Evolutionary conservation across 257 asterid species (phyloP).

Genomic region (Gentiana straminea): DNA sequence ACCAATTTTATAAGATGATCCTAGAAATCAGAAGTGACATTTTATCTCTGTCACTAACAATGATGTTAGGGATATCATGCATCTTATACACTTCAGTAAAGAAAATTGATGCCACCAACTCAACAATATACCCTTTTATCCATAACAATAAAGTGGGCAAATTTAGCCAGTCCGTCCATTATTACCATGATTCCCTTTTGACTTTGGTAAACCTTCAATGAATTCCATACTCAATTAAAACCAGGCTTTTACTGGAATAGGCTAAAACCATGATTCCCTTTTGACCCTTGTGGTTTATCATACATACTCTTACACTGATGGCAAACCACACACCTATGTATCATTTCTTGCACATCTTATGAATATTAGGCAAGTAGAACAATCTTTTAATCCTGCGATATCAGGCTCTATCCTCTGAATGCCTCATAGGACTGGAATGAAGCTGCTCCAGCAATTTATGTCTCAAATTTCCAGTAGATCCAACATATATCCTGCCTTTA

Average conservation of each 20-base stretch:
- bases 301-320: background rate
- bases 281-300: too few species aligned
- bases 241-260: background rate
- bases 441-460: background rate
- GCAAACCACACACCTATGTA: background rate
- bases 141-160: background rate
- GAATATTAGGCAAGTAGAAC: background rate
- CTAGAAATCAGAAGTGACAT: background rate
- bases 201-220: background rate
- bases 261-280: background rate
- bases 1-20: background rate
- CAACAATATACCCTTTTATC: background rate
- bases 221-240: background rate
- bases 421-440: background rate
- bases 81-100: background rate
- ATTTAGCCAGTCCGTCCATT: background rate
- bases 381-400: background rate
- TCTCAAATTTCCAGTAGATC: background rate
- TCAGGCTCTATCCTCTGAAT: background rate
- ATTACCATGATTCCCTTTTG: background rate
- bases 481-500: background rate
- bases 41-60: background rate
- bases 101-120: background rate
- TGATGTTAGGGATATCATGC: background rate
- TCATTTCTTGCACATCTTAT: background rate